A percentile compares a stretch with the other conserved stretches of the same genome.
Evolutionary conservation across 1,284 basidiomycete species (phyloP).

Genomic region (Malassezia psittaci): DNA sequence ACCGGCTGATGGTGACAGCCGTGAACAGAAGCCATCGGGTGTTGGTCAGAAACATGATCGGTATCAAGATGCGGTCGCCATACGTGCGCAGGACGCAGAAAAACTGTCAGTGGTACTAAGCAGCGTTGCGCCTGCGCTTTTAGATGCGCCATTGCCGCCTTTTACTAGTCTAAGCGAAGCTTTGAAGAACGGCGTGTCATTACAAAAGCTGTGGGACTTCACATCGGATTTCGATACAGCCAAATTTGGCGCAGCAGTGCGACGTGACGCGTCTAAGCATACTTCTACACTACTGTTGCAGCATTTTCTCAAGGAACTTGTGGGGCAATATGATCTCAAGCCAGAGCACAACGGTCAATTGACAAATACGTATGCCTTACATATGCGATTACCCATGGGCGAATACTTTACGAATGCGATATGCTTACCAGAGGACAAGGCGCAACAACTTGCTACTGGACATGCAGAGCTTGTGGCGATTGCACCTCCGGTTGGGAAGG

Average conservation of each 20-base stretch:
- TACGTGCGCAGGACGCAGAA: not conserved
- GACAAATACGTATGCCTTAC: constrained; percentile 25
- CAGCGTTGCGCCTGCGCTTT: not conserved
- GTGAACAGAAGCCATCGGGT: no score
- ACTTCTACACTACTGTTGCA: constrained; percentile 1
- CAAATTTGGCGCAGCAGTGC: not conserved
- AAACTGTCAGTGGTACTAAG: not conserved
- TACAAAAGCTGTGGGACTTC: not conserved
- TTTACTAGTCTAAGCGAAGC: not conserved
- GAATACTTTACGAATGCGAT: constrained; percentile 44
- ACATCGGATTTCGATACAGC: not conserved
- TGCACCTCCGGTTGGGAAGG: constrained; percentile 20
- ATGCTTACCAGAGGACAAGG: constrained; percentile 14
- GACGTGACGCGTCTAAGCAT: not conserved
- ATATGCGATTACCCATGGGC: constrained; percentile 38
- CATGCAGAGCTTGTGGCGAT: constrained; percentile 33
- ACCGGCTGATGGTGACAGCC: not conserved
- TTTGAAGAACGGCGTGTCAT: not conserved
- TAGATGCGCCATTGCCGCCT: not conserved
- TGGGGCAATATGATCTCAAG: not conserved
- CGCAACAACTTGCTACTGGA: constrained; percentile 24
- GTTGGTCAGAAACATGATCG: not conserved
- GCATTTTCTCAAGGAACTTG: constrained; percentile 7
- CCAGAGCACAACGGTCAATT: not conserved
- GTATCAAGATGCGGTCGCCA: not conserved